Conservation (phyloP, 805 yeast genomes). For the Kockiozyma suomiensis region DNA sequence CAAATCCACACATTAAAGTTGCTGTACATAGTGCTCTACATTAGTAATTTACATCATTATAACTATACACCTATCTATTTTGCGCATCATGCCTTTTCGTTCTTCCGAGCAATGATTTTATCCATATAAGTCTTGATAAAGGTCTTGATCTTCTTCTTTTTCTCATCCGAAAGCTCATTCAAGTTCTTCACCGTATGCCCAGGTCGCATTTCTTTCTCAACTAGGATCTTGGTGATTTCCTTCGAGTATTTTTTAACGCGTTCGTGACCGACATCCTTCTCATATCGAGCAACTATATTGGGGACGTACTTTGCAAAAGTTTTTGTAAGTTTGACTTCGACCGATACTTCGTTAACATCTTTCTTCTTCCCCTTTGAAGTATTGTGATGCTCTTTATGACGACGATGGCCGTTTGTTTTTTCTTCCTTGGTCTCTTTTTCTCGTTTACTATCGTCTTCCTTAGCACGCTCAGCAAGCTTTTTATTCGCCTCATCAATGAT, state of each 20-base stretch:
- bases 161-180: conserved; percentile 60
- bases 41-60: neutral
- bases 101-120: conserved; percentile 47
- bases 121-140: conserved; percentile 69
- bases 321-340: conserved; percentile 17
- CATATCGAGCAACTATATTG: conserved; percentile 67
- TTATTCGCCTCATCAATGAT: conserved; percentile 48
- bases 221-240: conserved; percentile 70
- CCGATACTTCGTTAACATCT: neutral
- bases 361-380: conserved; percentile 32
- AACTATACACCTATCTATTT: neutral
- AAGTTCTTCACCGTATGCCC: conserved; percentile 48
- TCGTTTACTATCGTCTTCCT: conserved; percentile 39
- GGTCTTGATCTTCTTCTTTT: conserved; percentile 66
- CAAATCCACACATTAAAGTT: too few relatives aligned
- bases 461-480: conserved; percentile 42
- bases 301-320: conserved; percentile 76
- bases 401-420: conserved; percentile 9
- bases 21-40: too few relatives aligned
- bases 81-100: neutral
- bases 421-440: conserved; percentile 10
- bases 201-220: conserved; percentile 63
- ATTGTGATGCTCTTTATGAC: conserved; percentile 6
- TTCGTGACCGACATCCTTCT: conserved; percentile 66
- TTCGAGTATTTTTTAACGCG: conserved; percentile 74